A percentile compares a stretch with the other conserved stretches of the same genome.
phyloP scores from a whole-genome alignment of 257 asterid genomes.

The Capsicum pubescens region DNA sequence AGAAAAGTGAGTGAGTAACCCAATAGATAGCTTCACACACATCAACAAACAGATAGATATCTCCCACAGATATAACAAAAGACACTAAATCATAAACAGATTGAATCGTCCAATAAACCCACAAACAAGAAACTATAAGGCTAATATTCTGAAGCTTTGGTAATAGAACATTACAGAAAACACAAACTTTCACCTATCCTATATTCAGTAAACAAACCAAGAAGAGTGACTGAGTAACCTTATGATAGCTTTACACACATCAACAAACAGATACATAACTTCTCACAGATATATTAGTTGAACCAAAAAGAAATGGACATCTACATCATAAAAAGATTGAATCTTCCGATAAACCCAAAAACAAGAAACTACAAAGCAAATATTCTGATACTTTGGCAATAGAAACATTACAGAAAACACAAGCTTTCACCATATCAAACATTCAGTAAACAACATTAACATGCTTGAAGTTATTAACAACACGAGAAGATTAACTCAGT shows the following conservation, averaged over 20 bases:
- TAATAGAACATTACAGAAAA: conserved; percentile 28
- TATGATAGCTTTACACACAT: too few relatives aligned
- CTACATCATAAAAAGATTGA: conserved; percentile 32
- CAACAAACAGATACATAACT: too few relatives aligned
- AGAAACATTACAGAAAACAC: conserved; percentile 29
- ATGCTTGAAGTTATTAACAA: background rate
- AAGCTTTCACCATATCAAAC: background rate
- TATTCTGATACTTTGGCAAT: conserved; percentile 19
- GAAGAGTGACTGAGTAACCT: too few relatives aligned
- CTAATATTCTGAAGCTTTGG: conserved; percentile 4
- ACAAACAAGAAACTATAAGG: background rate
- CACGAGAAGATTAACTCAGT: too few relatives aligned
- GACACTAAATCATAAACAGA: conserved; percentile 27
- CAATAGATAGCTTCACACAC: background rate
- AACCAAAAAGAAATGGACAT: conserved; percentile 29
- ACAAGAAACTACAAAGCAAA: background rate
- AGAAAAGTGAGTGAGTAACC: background rate
- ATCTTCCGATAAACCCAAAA: conserved; percentile 34
- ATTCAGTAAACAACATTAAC: background rate
- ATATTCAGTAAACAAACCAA: background rate
- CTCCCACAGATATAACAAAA: background rate
- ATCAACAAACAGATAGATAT: background rate
- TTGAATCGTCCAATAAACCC: conserved; percentile 38
- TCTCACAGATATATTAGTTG: background rate
- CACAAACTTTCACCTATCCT: background rate